Evolutionary conservation across 108 stramenopile genomes (phyloP), one percentile per base, ranked within the genome.

Genomic region (Nitzschia sp.): DNA sequence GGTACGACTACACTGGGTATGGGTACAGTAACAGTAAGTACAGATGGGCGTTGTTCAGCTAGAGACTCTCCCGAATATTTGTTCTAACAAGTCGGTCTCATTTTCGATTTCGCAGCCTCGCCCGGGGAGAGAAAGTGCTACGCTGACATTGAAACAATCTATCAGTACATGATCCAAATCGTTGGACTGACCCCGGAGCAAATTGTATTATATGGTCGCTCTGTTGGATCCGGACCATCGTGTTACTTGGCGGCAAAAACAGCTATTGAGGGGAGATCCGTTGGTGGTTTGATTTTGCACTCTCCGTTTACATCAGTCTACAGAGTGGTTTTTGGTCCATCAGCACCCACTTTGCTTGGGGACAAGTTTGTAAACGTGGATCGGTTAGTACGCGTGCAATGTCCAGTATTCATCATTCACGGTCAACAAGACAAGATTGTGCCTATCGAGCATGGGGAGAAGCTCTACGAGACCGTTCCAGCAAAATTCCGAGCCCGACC

Each of bases 61-160:
- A 9, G 38, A 41, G 13, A 41, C 9, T 41, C 6, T 13, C 38
- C 9, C 6, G 9, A 13, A 41, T 41, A 13, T 41, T 41, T 41
- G 6, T 41, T 41, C 13, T 41, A 6, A 41, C 38, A 41, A n/a
- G 9, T 41, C 38, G 13, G 6, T 13, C 6, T 9, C 38, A 13
- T 9, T 41, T 9, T 41, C 38, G 38, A 6, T 9, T 9, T 41
- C 38, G 38, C 38, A 41, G 38, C 13, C 38, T 41, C 38, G 38
- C 38, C 38, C 38, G 38, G 38, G 21, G 92, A 94, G 69, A 58
- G 80, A 8, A 75, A 83, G 28, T 85, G 84, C 61, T 98, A 97
- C 81, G 87, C 83, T 1, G 95, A 96, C 63, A 90, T 96, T 53
- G 91, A 96, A 23, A 95, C 96, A 44, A 96, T 95, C 35, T 97